Evolutionary conservation across 2,329 filamentous ascomycete species (phyloP), one percentile per base, ranked within the genome.

Genomic region (Aspergillus hiratsukae): DNA sequence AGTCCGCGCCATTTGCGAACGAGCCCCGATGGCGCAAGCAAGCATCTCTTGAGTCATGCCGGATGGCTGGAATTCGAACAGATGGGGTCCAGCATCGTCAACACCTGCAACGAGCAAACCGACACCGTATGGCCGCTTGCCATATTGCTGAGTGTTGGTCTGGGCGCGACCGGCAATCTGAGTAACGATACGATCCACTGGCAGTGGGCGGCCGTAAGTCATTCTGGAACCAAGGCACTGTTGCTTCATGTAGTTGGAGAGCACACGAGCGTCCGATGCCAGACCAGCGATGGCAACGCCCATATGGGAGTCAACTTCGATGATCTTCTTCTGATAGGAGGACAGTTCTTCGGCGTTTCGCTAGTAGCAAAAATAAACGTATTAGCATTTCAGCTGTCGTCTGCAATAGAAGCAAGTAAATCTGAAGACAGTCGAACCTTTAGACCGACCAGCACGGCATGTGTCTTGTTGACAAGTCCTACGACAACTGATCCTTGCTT

Each of bases 181-280:
- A 63, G 87, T 84, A 65, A 96, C 92, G 68, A 97, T 90, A 61
- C 89, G 88, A 70, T 91, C 88, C 72, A 97, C 81, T 31, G 91
- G 90, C 73, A 99, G 94, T 65, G 92, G 87, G 65, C 94, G 92
- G 78, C 90, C 93, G 81, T 96, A 97, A 56, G 91, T 96, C 68
- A 99, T 87, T 75, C 93, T 91, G 69, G 94, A 93, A 70, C 90
- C 89, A 70, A 99, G 90, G 62, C 91, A 96, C 80, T 97, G 94
- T 80, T 96, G 91, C 82, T 97, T 97, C 93, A 99, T 97, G 82
- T 97, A 99, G 85, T 99, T 99, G 82, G 92, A 97, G 68, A 99
- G 91, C 68, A 99, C 94, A 71, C 94, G 94, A 72, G 93, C 94
- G 77, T 99, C 94, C 57, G 93, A 97, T 65, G 94, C 94, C 61